Evolutionary conservation across 306 rosid species (phyloP).

Genomic region (Delonix regia): DNA sequence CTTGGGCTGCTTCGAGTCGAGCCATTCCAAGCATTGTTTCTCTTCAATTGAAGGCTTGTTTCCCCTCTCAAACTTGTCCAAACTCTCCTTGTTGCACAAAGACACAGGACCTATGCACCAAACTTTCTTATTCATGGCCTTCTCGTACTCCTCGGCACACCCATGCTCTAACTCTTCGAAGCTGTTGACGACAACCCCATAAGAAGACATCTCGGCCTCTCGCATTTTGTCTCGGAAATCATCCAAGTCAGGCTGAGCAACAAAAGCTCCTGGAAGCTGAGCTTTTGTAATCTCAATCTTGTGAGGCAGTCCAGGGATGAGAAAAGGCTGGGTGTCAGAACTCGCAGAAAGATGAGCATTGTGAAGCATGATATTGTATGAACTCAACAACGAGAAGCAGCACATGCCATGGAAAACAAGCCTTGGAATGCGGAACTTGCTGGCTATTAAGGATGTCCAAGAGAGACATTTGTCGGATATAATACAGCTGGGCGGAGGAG

Average conservation of each 20-base stretch:
- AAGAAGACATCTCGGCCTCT: constrained; percentile 60
- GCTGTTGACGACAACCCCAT: constrained; percentile 75
- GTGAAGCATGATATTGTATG: constrained; percentile 53
- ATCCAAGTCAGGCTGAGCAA: constrained; percentile 59
- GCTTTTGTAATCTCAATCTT: constrained; percentile 56
- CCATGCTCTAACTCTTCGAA: constrained; percentile 65
- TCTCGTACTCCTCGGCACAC: constrained; percentile 43
- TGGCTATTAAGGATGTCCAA: constrained; percentile 64
- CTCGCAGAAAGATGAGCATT: constrained; percentile 46
- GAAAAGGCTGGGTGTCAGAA: constrained; percentile 54
- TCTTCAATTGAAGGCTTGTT: constrained; percentile 61
- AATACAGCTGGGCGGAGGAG: constrained; percentile 60
- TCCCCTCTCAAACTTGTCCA: constrained; percentile 75
- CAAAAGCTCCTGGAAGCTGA: constrained; percentile 74
- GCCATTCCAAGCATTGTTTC: constrained; percentile 65
- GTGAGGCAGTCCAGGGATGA: constrained; percentile 57
- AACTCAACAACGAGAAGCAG: constrained; percentile 66
- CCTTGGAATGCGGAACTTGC: constrained; percentile 60
- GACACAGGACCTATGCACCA: constrained; percentile 87
- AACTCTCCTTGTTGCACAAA: constrained; percentile 51
- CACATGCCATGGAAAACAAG: constrained; percentile 76
- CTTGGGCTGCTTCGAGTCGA: constrained; percentile 51
- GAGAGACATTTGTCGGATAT: constrained; percentile 68
- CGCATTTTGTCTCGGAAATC: constrained; percentile 61
- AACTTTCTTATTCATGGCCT: constrained; percentile 55